A percentile compares a stretch with the other conserved stretches of the same genome.
phyloP scores from a whole-genome alignment of 1,284 basidiomycete genomes.

The Sporisorium reilianum region DNA sequence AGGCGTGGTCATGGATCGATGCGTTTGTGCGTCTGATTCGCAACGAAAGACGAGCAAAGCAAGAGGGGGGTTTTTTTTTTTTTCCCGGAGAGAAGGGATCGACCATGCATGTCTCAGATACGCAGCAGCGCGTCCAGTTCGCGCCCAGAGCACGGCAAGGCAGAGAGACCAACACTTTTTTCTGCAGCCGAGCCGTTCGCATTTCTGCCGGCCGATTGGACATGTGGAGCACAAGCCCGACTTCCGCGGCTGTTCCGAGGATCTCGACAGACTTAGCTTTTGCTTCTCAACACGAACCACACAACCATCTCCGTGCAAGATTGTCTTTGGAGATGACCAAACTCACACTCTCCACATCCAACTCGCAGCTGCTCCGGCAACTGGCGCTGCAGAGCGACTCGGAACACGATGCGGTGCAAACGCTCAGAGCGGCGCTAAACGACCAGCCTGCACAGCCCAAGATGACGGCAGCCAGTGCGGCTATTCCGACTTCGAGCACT shows the following conservation, averaged over 20 bases:
- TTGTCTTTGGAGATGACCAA: conserved; percentile 18
- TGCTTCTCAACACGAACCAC: background rate
- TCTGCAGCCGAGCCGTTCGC: background rate
- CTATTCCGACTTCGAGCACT: conserved; percentile 9
- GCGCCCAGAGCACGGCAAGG: too few species aligned
- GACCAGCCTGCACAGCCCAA: conserved; percentile 22
- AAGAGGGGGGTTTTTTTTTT: too few species aligned
- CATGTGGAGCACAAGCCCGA: conserved; percentile 1
- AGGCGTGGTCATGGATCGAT: too few species aligned
- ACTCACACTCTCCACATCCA: conserved; percentile 19
- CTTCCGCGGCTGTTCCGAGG: background rate
- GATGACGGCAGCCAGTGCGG: conserved; percentile 31
- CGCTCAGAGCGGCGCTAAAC: conserved; percentile 15
- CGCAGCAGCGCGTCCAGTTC: conserved; percentile 5
- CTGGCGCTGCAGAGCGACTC: background rate
- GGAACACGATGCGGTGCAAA: conserved; percentile 16
- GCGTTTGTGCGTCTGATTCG: too few species aligned
- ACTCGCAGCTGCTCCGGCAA: conserved; percentile 18
- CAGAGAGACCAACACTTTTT: conserved; percentile 35
- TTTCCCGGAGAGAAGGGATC: conserved; percentile 16
- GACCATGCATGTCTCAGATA: conserved; percentile 33
- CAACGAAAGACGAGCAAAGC: background rate
- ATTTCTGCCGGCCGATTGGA: conserved; percentile 1
- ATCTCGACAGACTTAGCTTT: too few species aligned
- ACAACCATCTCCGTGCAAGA: background rate